phyloP scores from a whole-genome alignment of 805 yeast species.

The Candida stauntonica region DNA sequence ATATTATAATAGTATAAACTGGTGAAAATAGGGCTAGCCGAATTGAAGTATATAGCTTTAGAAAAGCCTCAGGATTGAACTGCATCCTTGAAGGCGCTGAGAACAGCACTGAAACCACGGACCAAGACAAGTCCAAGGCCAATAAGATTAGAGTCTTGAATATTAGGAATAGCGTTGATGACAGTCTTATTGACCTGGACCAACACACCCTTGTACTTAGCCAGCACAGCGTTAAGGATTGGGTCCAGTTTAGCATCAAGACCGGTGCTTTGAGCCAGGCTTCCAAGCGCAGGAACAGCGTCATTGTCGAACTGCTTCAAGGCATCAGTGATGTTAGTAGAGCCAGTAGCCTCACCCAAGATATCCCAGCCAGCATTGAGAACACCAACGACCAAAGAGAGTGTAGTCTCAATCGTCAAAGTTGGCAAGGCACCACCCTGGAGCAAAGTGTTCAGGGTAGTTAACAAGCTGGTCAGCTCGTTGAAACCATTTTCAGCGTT shows the following conservation, averaged over 20 bases:
- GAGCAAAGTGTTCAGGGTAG: constrained; percentile 3
- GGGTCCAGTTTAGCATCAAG: constrained; percentile 2
- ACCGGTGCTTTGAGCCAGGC: constrained; percentile 2
- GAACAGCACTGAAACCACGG: background rate
- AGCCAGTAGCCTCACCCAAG: constrained; percentile 3
- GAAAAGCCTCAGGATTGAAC: background rate
- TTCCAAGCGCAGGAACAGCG: constrained; percentile 6
- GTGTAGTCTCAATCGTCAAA: constrained; percentile 2
- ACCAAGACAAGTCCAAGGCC: constrained; percentile 2
- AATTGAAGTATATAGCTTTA: too few species aligned
- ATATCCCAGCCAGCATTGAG: constrained; percentile 5
- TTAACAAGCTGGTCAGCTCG: constrained; percentile 2
- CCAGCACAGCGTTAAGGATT: background rate
- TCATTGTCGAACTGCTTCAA: constrained; percentile 2
- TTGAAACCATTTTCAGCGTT: constrained; percentile 4
- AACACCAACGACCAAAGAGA: constrained; percentile 4
- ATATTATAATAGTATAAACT: too few species aligned
- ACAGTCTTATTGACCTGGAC: constrained; percentile 2
- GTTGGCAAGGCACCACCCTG: constrained; percentile 4
- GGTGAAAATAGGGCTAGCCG: background rate
- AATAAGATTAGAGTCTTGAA: constrained; percentile 2
- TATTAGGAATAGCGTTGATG: constrained; percentile 1
- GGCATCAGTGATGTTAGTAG: constrained; percentile 1
- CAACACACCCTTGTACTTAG: constrained; percentile 2
- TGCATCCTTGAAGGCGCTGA: constrained; percentile 10